phyloP scores from a whole-genome alignment of 306 rosid genomes.

The Cercis canadensis region DNA sequence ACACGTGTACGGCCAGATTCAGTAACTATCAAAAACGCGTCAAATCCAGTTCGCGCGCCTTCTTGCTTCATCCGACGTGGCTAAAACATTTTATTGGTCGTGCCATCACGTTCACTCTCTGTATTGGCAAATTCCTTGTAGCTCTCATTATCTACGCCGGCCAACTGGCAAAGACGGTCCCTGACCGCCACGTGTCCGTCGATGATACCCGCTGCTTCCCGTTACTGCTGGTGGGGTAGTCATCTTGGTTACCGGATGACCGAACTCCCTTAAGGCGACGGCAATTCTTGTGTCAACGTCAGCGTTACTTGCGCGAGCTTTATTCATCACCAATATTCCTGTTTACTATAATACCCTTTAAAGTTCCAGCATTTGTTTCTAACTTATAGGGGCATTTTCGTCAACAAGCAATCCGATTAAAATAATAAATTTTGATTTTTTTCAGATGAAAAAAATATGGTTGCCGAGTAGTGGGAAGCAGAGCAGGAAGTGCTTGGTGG shows the following conservation, averaged over 20 bases:
- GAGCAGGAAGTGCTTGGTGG: conserved; percentile 20
- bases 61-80: no score
- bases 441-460: neutral
- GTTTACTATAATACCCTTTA: conserved; percentile 8
- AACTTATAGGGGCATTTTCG: neutral
- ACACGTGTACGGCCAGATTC: no score
- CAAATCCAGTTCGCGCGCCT: no score
- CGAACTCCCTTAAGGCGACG: conserved; percentile 18
- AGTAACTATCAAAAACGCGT: no score
- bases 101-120: no score
- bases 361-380: fast-evolving
- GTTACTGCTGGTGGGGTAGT: neutral
- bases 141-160: no score
- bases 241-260: neutral
- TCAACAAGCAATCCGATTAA: neutral
- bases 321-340: neutral
- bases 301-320: conserved; percentile 4
- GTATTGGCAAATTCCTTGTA: no score
- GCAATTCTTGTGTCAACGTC: conserved; percentile 32
- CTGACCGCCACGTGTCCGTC: conserved; percentile 42
- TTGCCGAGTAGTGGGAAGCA: conserved; percentile 1
- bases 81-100: no score
- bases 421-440: neutral
- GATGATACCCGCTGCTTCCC: neutral
- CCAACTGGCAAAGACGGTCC: no score